Conservation (phyloP, 768 basidiomycete genomes). For the Termitomyces sp. region DNA sequence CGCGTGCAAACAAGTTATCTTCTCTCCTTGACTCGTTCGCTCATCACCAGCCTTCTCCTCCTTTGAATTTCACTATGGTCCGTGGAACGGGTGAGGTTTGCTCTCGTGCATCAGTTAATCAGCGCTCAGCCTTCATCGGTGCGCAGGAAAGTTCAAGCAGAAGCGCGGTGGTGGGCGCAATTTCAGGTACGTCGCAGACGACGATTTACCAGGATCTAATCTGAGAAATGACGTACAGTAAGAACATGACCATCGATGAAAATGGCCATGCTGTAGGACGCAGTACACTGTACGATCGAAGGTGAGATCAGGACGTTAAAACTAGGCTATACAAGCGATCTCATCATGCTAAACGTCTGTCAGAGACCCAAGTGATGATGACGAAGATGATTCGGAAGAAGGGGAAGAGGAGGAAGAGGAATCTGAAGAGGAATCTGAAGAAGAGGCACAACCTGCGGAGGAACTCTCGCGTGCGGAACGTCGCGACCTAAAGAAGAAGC, state of each 20-base stretch:
- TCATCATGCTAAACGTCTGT: conserved; percentile 6
- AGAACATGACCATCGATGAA: conserved; percentile 53
- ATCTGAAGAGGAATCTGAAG: conserved; percentile 32
- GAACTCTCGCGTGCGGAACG: conserved; percentile 71
- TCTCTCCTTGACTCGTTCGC: conserved; percentile 7
- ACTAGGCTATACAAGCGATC: background rate
- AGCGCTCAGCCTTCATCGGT: background rate
- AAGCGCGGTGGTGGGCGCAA: conserved; percentile 85
- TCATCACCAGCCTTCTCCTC: conserved; percentile 1
- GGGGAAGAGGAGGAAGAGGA: conserved; percentile 24
- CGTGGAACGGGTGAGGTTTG: conserved; percentile 38
- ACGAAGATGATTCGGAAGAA: conserved; percentile 37
- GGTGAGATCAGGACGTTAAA: conserved; percentile 28
- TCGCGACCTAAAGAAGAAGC: conserved; percentile 80
- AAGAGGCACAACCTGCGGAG: conserved; percentile 31
- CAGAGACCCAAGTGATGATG: conserved; percentile 16
- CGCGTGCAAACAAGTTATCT: background rate
- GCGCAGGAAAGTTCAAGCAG: conserved; percentile 73
- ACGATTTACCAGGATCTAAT: conserved; percentile 5
- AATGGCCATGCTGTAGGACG: conserved; percentile 45
- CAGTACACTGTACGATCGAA: conserved; percentile 18
- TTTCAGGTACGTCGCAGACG: conserved; percentile 52
- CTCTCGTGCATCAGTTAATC: background rate
- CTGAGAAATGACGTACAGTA: conserved; percentile 30
- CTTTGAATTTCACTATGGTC: conserved; percentile 29